phyloP scores from a whole-genome alignment of 2,329 filamentous ascomycete species.

The Calonectria multiphialidica region DNA sequence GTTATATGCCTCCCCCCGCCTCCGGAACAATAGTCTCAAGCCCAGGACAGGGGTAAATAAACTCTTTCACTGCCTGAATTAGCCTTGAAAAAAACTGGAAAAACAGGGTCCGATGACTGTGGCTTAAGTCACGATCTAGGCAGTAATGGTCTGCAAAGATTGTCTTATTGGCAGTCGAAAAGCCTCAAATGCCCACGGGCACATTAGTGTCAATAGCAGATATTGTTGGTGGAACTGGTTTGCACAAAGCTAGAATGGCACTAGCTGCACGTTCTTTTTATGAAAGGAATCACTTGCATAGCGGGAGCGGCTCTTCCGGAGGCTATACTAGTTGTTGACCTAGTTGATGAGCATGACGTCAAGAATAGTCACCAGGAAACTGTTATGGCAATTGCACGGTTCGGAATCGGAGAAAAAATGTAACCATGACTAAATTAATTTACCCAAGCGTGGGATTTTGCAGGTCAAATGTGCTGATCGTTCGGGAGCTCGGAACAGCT shows the following conservation, averaged over 20 bases:
- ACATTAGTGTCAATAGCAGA: not conserved
- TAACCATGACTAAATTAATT: not conserved
- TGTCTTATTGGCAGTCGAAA: not conserved
- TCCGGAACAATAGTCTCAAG: not conserved
- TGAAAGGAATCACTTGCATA: not conserved
- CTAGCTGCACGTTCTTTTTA: not conserved
- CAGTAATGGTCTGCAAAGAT: not conserved
- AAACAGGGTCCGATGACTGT: not conserved
- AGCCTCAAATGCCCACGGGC: not conserved
- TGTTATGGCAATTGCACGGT: not conserved
- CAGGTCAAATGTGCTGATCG: not conserved
- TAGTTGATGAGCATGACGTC: not conserved
- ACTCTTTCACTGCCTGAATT: not conserved
- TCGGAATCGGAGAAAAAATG: not conserved
- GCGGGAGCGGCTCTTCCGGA: not conserved
- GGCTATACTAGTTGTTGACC: not conserved
- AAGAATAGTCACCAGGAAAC: not conserved
- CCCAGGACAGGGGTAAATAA: conserved; percentile 1
- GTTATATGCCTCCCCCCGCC: not conserved
- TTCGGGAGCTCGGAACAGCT: not conserved
- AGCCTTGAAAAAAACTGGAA: no score
- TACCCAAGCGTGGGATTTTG: not conserved
- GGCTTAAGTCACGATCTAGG: not conserved
- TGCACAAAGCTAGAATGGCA: not conserved
- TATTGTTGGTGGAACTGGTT: not conserved